Evolutionary conservation across 1,284 basidiomycete genomes (phyloP).

Genomic region (Neolentinus lepideus): DNA sequence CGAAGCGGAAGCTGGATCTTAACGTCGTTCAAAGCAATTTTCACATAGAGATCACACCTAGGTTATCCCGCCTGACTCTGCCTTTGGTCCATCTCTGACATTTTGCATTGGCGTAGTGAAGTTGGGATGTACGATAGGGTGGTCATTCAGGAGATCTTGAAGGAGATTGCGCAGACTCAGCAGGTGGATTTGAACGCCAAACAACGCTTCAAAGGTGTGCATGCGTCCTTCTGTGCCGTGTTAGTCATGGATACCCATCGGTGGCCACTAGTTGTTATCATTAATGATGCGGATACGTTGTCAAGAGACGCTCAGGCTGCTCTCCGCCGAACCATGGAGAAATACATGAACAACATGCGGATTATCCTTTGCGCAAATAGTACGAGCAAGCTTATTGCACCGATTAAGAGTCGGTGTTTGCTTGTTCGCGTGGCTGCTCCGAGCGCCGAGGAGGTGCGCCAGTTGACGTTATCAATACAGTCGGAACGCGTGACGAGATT

Average conservation of each 20-base stretch:
- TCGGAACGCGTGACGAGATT: too few relatives aligned
- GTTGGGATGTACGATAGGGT: slow-evolving; percentile 94
- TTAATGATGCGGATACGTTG: slow-evolving; percentile 95
- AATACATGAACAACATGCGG: slow-evolving; percentile 97
- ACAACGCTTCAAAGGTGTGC: slow-evolving; percentile 90
- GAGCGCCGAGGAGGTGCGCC: slow-evolving; percentile 61
- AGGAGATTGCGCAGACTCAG: slow-evolving; percentile 99
- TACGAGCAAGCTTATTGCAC: slow-evolving; percentile 94
- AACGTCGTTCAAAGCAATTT: slow-evolving; percentile 97
- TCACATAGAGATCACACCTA: slow-evolving; percentile 97
- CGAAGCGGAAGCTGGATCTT: slow-evolving; percentile 92
- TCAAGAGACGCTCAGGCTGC: slow-evolving; percentile 96
- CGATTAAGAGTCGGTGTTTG: slow-evolving; percentile 93
- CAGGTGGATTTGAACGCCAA: slow-evolving; percentile 95
- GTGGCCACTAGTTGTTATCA: slow-evolving; percentile 79
- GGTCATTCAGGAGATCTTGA: slow-evolving; percentile 95
- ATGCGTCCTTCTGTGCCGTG: neutral
- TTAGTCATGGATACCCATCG: neutral
- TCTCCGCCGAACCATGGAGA: slow-evolving; percentile 96
- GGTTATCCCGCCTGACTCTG: slow-evolving; percentile 27
- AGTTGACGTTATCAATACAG: neutral
- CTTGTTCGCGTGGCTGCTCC: slow-evolving; percentile 93
- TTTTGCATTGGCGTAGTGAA: slow-evolving; percentile 50
- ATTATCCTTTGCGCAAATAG: slow-evolving; percentile 98
- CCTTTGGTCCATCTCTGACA: neutral